Conservation (phyloP, 1,139 yeast genomes). For the Pichia sorboxylosa region DNA sequence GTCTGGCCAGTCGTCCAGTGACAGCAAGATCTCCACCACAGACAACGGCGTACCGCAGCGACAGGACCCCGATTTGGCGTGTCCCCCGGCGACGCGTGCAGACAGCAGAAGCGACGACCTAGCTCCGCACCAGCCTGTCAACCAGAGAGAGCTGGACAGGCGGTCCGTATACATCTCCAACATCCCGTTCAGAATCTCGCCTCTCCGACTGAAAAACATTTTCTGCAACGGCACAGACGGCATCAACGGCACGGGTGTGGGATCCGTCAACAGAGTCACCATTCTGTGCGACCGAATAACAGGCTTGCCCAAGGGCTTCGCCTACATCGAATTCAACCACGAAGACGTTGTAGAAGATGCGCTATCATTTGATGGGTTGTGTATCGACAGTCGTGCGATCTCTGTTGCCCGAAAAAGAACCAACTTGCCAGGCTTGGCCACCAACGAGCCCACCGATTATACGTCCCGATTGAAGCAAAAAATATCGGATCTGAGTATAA, state of each 20-base stretch:
- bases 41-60: too few relatives aligned
- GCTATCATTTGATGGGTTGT: conserved; percentile 51
- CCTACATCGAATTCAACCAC: conserved; percentile 70
- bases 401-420: conserved; percentile 72
- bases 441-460: neutral
- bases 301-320: conserved; percentile 79
- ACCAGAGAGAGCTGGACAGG: conserved; percentile 38
- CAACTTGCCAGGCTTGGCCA: conserved; percentile 53
- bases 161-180: conserved; percentile 82
- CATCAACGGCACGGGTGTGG: conserved; percentile 40
- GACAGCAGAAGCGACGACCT: neutral
- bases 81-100: neutral
- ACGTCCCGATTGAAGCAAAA: too few relatives aligned
- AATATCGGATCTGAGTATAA: neutral
- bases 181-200: conserved; percentile 70
- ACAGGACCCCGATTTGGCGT: too few relatives aligned
- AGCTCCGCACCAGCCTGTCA: conserved; percentile 23
- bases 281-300: conserved; percentile 60
- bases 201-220: conserved; percentile 70
- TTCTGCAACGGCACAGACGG: conserved; percentile 33
- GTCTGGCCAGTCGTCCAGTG: too few relatives aligned
- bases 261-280: conserved; percentile 63
- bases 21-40: too few relatives aligned
- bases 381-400: conserved; percentile 56
- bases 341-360: conserved; percentile 55